Percentiles rank a stretch among this genome's conserved stretches.
These are phyloP conservation scores for Verbena officinalis DNA, from an alignment of 257 asterid species.

Conservation along the genomic window DNA sequence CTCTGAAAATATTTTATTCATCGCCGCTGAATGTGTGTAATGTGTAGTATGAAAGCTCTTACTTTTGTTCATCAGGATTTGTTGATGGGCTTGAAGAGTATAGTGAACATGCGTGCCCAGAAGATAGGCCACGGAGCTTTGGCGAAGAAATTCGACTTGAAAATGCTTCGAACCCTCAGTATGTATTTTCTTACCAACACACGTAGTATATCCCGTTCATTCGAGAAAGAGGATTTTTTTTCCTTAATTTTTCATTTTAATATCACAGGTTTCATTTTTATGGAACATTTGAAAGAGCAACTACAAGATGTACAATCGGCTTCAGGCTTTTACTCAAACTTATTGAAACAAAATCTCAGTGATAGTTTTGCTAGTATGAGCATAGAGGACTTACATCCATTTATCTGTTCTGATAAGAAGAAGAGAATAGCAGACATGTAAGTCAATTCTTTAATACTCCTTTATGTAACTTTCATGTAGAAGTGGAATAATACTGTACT, in stretches of 20 bases:
- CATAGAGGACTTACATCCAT: slow-evolving; percentile 49
- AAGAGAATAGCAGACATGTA: slow-evolving; percentile 53
- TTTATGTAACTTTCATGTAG: not conserved
- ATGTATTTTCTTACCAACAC: slow-evolving; percentile 26
- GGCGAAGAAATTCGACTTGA: slow-evolving; percentile 59
- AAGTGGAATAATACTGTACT: too few relatives aligned
- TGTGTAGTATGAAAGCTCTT: not conserved
- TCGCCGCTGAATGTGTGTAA: not conserved
- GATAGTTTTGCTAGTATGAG: slow-evolving; percentile 43
- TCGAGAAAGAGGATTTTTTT: not conserved
- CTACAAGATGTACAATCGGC: slow-evolving; percentile 37
- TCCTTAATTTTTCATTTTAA: not conserved
- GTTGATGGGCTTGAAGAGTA: slow-evolving; percentile 51
- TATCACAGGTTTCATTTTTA: slow-evolving; percentile 45
- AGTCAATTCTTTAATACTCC: slow-evolving; percentile 33
- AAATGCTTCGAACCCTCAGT: slow-evolving; percentile 62
- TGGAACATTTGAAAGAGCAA: slow-evolving; percentile 52
- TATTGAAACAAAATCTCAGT: slow-evolving; percentile 39
- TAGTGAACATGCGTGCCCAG: slow-evolving; percentile 67
- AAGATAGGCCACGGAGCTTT: slow-evolving; percentile 53
- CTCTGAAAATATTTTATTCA: not conserved
- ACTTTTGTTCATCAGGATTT: slow-evolving; percentile 50
- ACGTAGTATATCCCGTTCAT: not conserved
- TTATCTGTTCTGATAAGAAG: slow-evolving; percentile 44
- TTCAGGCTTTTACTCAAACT: slow-evolving; percentile 36